Evolutionary conservation across 352 stramenopile species (phyloP).

Genomic region (Ophiocytium majus): DNA sequence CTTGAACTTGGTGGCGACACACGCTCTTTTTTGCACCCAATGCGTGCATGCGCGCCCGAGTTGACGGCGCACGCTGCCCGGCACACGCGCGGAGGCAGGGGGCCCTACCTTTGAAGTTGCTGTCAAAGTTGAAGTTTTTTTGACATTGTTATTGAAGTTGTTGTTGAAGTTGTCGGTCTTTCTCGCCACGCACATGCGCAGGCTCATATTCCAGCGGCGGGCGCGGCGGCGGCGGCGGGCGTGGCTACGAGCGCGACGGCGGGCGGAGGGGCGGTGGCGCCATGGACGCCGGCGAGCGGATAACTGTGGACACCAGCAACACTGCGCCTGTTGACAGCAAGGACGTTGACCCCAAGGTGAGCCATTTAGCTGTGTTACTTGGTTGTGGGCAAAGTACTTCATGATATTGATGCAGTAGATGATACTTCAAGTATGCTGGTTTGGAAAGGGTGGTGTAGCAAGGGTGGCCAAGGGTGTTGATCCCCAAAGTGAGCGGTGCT

Average conservation of each 20-base stretch:
- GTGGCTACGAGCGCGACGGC: neutral
- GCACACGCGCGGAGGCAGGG: too few species aligned
- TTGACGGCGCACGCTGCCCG: too few species aligned
- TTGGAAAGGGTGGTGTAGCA: neutral
- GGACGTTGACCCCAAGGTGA: conserved; percentile 7
- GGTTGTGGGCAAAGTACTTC: neutral
- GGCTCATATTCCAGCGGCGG: neutral
- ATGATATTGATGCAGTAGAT: neutral
- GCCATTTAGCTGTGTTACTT: conserved; percentile 7
- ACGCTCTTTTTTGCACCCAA: too few species aligned
- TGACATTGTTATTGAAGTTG: too few species aligned
- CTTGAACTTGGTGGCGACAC: too few species aligned
- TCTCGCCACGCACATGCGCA: neutral
- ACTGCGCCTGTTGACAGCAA: neutral
- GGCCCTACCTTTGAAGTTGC: too few species aligned
- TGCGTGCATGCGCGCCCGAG: too few species aligned
- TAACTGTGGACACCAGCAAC: neutral
- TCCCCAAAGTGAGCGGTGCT: neutral
- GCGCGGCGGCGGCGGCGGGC: too few species aligned
- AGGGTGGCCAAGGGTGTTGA: neutral
- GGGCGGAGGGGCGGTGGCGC: neutral
- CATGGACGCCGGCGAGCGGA: neutral
- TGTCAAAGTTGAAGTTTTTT: too few species aligned
- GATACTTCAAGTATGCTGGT: neutral
- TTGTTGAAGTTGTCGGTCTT: too few species aligned